Evolutionary conservation across 768 basidiomycete species (phyloP), one percentile per base, ranked within the genome.

Genomic region (Rhodotorula sphaerocarpa): DNA sequence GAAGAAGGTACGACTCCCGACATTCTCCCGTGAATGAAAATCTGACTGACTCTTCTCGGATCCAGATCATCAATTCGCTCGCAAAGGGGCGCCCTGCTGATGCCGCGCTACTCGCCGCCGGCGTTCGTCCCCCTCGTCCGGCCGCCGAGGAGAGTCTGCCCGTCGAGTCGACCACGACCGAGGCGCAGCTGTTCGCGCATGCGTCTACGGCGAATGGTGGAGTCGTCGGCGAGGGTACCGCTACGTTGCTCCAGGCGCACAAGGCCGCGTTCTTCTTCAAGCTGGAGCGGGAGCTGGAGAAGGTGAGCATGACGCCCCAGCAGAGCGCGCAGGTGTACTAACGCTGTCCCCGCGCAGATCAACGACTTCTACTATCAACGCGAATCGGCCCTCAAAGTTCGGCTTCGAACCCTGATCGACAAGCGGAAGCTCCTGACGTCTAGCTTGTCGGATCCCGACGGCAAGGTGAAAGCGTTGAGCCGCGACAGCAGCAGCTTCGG

Each of bases 201-300:
- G 62, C 66, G 15, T 56, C 51, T 21, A 61, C 63, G 0, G 63
- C 60, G 16, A 65, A 63, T 41, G 63, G 56, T 7, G 63, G 58
- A 27, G 39, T 59, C 27, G 60, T 53, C 45, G 61, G 61, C 28
- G 65, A 61, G 50, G 64, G 71, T 71, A 76, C 42, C 77, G 63
- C 88, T 60, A 82, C 86, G 23, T 86, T 88, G 72, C 91, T 96
- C 70, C 88, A 87, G 72, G 90, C 91, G 20, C 90, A 93, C 78
- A 90, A 92, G 73, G 88, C 92, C 6, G 90, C 90, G 2, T 99
- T 97, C 80, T 97, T 99, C 80, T 97, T 95, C 82, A 97, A 92
- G 75, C 82, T 99, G 1, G 92, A 96, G 75, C 82, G 93, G 27
- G 95, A 99, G 75, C 79, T 97, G 27, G 95, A 97, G 77, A 99